These are phyloP conservation scores for Candida hungchunana DNA, from an alignment of 805 yeast species.

Conservation along the genomic window DNA sequence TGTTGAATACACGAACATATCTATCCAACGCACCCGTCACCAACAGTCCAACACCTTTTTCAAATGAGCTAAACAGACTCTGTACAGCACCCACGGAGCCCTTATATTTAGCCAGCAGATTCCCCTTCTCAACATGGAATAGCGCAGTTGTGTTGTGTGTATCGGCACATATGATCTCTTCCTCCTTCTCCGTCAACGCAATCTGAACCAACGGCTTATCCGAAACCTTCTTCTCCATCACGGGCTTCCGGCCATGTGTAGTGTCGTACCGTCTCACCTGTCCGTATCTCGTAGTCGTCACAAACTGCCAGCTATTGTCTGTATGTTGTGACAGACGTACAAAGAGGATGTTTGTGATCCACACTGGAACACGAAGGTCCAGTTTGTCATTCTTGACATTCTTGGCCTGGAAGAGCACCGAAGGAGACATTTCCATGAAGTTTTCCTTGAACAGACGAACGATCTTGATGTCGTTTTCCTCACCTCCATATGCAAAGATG, in stretches of 20 bases:
- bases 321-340: slow-evolving; percentile 31
- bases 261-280: slow-evolving; percentile 74
- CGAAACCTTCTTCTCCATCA: slow-evolving; percentile 47
- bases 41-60: slow-evolving; percentile 37
- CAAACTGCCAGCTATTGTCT: slow-evolving; percentile 42
- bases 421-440: slow-evolving; percentile 26
- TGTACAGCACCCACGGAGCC: slow-evolving; percentile 74
- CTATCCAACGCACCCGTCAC: slow-evolving; percentile 86
- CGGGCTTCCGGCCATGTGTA: slow-evolving; percentile 62
- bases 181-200: slow-evolving; percentile 21
- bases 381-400: slow-evolving; percentile 79
- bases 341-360: slow-evolving; percentile 61
- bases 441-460: slow-evolving; percentile 23
- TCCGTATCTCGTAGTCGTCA: slow-evolving; percentile 71
- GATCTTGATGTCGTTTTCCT: slow-evolving; percentile 67
- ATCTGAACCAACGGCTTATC: slow-evolving; percentile 48
- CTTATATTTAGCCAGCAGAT: slow-evolving; percentile 62
- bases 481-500: slow-evolving; percentile 79
- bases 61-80: slow-evolving; percentile 23
- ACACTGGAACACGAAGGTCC: slow-evolving; percentile 77
- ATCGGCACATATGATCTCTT: slow-evolving; percentile 65
- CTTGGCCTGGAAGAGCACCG: slow-evolving; percentile 60
- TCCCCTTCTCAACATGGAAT: slow-evolving; percentile 47
- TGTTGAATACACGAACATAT: slow-evolving; percentile 73
- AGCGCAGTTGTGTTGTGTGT: slow-evolving; percentile 60